Base-by-base conservation (phyloP, 169 alveolate genomes). In the Plasmodium fragile region DNA sequence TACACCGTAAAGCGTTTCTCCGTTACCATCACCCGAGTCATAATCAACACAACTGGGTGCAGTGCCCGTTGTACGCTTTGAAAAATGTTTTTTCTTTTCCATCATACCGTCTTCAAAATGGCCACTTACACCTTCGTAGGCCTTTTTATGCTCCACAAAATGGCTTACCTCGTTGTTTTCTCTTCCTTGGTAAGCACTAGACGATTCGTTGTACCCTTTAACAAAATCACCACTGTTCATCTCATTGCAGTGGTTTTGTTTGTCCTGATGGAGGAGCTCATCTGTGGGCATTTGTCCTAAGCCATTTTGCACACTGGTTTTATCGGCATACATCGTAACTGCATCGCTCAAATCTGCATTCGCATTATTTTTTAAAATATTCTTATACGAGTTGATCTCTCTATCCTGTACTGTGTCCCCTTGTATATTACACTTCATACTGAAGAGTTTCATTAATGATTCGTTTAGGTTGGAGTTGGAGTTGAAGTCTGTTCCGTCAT, bases 401-500 rank as follows among this genome's bases (percentile, higher is more conserved):
- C 75, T 65, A 65, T 65, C 39, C 13, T 65, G 34, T 25, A 2
- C 6, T 28, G 18, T 65, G 10, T n/a, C 39, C 71, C 30, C 65
- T 81, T 81, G 34, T 16, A 30, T 28, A 18, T 39, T 53, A 41
- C 25, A 49, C 10, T 55, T 49, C 77, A 82, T 52, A n/a, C 36
- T 82, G 34, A 82, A 22, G 34, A 82, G 18, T 22, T 41, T 82
- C 32, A 82, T 82, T 41, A 69, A 28, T 13, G 92, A 70, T 16
- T 36, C 30, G 39, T 82, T 82, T 18, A 82, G 28, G 25, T 25
- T 52, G 22, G 81, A 34, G 25, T 25, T 52, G 22, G 81, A 34
- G 32, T 1, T n/a, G 11, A 69, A 70, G 59, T 39, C 45, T 13
- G 43, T 71, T 25, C 73, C 43, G 30, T 70, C 82, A n/a, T 70